Evolutionary conservation across 257 asterid species (phyloP), one percentile per base, ranked within the genome.

Genomic region (Nemophila menziesii): DNA sequence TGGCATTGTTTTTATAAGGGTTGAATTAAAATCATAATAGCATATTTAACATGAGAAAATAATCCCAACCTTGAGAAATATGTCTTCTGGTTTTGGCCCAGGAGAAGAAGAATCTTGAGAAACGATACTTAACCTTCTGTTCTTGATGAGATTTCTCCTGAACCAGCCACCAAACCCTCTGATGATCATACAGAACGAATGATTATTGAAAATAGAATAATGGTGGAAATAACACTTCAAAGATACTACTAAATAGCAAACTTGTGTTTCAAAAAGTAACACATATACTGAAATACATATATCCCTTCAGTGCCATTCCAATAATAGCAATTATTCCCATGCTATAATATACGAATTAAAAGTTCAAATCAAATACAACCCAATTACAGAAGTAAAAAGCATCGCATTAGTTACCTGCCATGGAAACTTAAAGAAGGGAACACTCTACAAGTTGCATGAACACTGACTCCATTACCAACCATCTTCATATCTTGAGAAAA

Each of bases 91-190:
- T 46, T 66, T 37, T 61, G 79, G 75, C 54, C 81, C 67, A 44
- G 78, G 52, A 55, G 79, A 63, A 71, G 90, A 57, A 55, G 79
- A 66, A 71, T 86, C 89, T 65, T 56, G 64, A 58, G 92, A 75
- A 3, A 82, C 77, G 67, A 70, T 37, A 66, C 60, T 50, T 63
- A 61, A 48, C 58, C 68, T 70, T 75, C 61, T 73, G 66, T 69
- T 85, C 73, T 61, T 77, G 69, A 63, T 69, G 79, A 72, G 61
- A 70, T n/a, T n/a, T n/a, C n/a, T n/a, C n/a, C n/a, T n/a, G n/a
- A n/a, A n/a, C n/a, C n/a, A n/a, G n/a, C n/a, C n/a, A n/a, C 74
- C 77, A 68, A 60, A 67, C 52, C 38, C 83, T 78, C 96, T 79
- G 78, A 61, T 70, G 80, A 86, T 74, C 76, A 61, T 64, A 69